phyloP scores from a whole-genome alignment of 2,329 filamentous ascomycete genomes.

The Colletotrichum tofieldiae region DNA sequence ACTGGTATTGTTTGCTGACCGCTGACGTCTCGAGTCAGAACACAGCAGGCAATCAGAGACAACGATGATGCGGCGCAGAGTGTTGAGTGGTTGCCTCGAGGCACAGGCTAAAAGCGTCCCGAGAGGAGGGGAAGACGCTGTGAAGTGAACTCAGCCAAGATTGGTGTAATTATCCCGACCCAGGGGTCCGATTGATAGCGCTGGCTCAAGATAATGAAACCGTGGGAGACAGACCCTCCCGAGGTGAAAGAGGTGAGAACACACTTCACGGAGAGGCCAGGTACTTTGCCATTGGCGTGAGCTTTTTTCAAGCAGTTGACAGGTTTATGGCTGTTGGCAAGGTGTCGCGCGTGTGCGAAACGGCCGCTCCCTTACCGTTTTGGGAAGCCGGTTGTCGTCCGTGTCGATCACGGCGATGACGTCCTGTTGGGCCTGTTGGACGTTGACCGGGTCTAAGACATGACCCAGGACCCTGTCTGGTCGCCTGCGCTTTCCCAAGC shows the following conservation, averaged over 20 bases:
- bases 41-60: constrained; percentile 1
- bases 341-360: constrained; percentile 7
- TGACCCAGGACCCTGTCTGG: constrained; percentile 15
- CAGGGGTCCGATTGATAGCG: constrained; percentile 5
- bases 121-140: background rate
- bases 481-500: constrained; percentile 14
- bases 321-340: constrained; percentile 14
- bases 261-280: background rate
- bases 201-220: constrained; percentile 29
- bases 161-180: constrained; percentile 8
- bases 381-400: constrained; percentile 36
- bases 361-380: constrained; percentile 38
- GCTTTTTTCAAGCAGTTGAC: constrained; percentile 10
- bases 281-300: background rate
- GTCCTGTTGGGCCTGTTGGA: constrained; percentile 21
- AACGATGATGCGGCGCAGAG: background rate
- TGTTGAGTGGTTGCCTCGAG: background rate
- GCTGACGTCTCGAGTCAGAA: constrained; percentile 12
- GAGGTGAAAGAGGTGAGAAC: constrained; percentile 17
- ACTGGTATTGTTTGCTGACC: constrained; percentile 1
- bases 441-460: constrained; percentile 11
- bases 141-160: constrained; percentile 1
- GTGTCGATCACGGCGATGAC: constrained; percentile 40
- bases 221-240: constrained; percentile 1
- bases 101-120: background rate